These are phyloP conservation scores for Leccinum subgranulosum DNA, from an alignment of 768 basidiomycete genomes.

Conservation along the genomic window DNA sequence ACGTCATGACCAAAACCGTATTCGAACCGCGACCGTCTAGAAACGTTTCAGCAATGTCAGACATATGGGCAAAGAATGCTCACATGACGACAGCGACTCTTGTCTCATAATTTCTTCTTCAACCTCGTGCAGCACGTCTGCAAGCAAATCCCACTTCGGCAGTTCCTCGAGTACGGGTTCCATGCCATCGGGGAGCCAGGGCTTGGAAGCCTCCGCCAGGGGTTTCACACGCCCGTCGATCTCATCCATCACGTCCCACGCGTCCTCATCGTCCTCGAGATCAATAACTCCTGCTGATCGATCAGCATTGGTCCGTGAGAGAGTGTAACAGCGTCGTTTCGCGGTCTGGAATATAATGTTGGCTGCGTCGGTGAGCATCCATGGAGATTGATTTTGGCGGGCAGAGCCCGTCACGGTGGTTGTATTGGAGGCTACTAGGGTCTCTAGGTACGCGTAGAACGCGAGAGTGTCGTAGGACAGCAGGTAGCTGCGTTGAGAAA, in stretches of 20 bases:
- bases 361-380: conserved; percentile 92
- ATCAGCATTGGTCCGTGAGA: conserved; percentile 32
- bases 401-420: conserved; percentile 46
- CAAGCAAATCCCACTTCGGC: conserved; percentile 88
- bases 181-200: conserved; percentile 74
- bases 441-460: conserved; percentile 90
- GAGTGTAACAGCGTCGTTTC: conserved; percentile 75
- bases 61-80: not conserved
- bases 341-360: conserved; percentile 81
- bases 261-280: conserved; percentile 63
- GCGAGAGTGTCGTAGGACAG: conserved; percentile 88
- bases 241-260: conserved; percentile 69
- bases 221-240: conserved; percentile 21
- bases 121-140: conserved; percentile 85
- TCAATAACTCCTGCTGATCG: conserved; percentile 34
- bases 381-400: conserved; percentile 72
- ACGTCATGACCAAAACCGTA: conserved; percentile 84
- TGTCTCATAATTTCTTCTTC: conserved; percentile 79
- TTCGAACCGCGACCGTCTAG: conserved; percentile 55
- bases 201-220: conserved; percentile 9
- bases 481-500: conserved; percentile 46
- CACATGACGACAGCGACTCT: conserved; percentile 37
- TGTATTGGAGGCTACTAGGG: conserved; percentile 66
- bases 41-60: not conserved
- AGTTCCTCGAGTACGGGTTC: conserved; percentile 89